Evolutionary conservation across 352 stramenopile genomes (phyloP).

Genomic region (Lagenidium sp.): DNA sequence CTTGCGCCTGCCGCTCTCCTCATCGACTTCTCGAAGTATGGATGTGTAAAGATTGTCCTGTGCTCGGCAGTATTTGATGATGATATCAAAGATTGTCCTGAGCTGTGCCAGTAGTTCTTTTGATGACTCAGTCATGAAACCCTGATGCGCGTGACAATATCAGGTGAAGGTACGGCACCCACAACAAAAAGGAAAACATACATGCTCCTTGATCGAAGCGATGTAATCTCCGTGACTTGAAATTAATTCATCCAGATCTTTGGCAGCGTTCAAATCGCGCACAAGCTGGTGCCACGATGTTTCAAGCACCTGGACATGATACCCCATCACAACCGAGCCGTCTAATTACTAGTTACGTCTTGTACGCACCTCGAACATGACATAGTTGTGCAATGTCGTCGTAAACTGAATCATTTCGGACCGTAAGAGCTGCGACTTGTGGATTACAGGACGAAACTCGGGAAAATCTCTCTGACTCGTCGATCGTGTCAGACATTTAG

Average conservation of each 20-base stretch:
- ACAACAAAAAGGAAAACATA: no score
- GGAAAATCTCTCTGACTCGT: slow-evolving; percentile 14
- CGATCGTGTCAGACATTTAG: slow-evolving; percentile 3
- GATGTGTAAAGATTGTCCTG: slow-evolving; percentile 78
- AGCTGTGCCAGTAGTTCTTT: slow-evolving; percentile 62
- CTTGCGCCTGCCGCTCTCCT: slow-evolving; percentile 39
- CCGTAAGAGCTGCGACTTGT: slow-evolving; percentile 91
- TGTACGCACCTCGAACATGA: slow-evolving; percentile 94
- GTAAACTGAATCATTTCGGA: slow-evolving; percentile 98
- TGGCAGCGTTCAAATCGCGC: slow-evolving; percentile 82
- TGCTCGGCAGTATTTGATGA: slow-evolving; percentile 78
- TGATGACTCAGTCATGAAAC: slow-evolving; percentile 78
- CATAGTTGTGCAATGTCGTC: slow-evolving; percentile 96
- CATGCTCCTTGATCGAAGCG: slow-evolving; percentile 81
- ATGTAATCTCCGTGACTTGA: slow-evolving; percentile 95
- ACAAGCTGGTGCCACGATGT: slow-evolving; percentile 93
- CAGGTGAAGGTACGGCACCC: no score
- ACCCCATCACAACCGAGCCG: neutral
- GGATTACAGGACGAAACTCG: slow-evolving; percentile 53
- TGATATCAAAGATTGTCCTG: slow-evolving; percentile 73
- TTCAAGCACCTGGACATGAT: slow-evolving; percentile 68
- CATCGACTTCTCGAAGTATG: slow-evolving; percentile 61
- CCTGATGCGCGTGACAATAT: no score
- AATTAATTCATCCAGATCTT: slow-evolving; percentile 94
- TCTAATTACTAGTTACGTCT: neutral